These are phyloP conservation scores for Fusarium heterosporum DNA, from an alignment of 2,329 filamentous ascomycete species.

Conservation along the genomic window DNA sequence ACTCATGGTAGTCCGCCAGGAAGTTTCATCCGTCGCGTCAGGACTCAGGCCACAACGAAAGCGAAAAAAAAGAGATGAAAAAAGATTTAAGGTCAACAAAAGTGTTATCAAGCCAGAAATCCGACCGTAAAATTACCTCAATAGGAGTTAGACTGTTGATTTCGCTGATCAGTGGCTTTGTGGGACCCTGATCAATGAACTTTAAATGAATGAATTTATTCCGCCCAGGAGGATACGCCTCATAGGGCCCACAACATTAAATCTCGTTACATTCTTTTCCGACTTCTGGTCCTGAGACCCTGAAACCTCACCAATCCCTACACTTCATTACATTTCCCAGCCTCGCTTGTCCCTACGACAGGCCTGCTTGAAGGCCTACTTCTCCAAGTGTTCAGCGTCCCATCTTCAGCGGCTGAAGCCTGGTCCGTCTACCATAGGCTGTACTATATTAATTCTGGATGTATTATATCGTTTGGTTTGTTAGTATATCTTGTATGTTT, in stretches of 20 bases:
- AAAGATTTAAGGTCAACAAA: background rate
- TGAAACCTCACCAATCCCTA: background rate
- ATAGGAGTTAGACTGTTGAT: too few relatives aligned
- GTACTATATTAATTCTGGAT: too few relatives aligned
- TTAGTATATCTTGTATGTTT: background rate
- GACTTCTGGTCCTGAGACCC: background rate
- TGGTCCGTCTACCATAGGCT: background rate
- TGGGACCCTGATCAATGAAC: too few relatives aligned
- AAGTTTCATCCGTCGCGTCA: background rate
- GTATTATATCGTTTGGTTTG: too few relatives aligned
- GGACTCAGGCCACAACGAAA: background rate
- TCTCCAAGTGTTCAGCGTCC: background rate
- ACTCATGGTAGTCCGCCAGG: background rate
- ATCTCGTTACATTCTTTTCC: background rate
- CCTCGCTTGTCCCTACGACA: background rate
- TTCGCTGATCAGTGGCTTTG: too few relatives aligned
- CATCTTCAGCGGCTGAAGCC: background rate
- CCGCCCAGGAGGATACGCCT: background rate
- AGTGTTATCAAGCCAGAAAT: background rate
- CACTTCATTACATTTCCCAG: background rate
- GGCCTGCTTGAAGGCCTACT: background rate
- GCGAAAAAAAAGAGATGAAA: background rate
- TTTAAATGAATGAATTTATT: constrained; percentile 1
- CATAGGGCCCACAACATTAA: background rate
- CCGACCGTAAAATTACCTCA: too few relatives aligned